These are phyloP conservation scores for Cercospora nicotianae DNA, from an alignment of 2,329 filamentous ascomycete genomes.

Conservation along the genomic window DNA sequence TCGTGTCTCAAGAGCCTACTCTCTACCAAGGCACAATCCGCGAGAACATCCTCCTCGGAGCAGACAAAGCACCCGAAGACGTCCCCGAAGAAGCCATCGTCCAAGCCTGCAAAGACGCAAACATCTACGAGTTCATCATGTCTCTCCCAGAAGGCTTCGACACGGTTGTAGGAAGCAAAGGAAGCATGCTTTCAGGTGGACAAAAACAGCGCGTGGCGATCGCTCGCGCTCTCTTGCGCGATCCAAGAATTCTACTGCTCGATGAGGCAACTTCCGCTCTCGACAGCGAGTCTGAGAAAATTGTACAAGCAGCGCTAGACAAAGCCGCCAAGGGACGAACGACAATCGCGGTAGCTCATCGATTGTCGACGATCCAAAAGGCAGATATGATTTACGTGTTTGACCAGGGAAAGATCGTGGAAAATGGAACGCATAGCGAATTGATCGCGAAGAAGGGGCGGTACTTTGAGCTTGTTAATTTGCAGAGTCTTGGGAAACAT, in stretches of 20 bases:
- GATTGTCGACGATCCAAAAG: conserved; percentile 89
- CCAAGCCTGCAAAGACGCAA: conserved; percentile 81
- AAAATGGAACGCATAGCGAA: conserved; percentile 75
- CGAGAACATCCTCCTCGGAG: conserved; percentile 85
- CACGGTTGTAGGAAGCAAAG: conserved; percentile 73
- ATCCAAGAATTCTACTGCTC: conserved; percentile 81
- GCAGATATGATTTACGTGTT: conserved; percentile 97
- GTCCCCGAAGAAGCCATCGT: conserved; percentile 72
- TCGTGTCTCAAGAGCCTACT: conserved; percentile 93
- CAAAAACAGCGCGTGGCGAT: conserved; percentile 96
- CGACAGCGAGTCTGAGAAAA: conserved; percentile 74
- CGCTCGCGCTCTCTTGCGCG: conserved; percentile 83
- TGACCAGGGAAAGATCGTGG: conserved; percentile 81
- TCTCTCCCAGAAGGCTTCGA: conserved; percentile 64
- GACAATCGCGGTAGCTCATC: conserved; percentile 91
- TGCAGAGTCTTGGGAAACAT: conserved; percentile 40
- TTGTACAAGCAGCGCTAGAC: conserved; percentile 79
- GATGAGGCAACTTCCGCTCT: conserved; percentile 72
- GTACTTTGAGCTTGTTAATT: conserved; percentile 44
- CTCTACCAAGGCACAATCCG: conserved; percentile 89
- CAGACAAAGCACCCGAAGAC: conserved; percentile 56
- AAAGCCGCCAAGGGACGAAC: conserved; percentile 70
- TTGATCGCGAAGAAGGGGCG: conserved; percentile 43
- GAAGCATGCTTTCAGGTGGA: conserved; percentile 79
- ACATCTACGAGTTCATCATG: conserved; percentile 89